phyloP scores from a whole-genome alignment of 805 yeast species.

The Saccharomycopsis sp. region DNA sequence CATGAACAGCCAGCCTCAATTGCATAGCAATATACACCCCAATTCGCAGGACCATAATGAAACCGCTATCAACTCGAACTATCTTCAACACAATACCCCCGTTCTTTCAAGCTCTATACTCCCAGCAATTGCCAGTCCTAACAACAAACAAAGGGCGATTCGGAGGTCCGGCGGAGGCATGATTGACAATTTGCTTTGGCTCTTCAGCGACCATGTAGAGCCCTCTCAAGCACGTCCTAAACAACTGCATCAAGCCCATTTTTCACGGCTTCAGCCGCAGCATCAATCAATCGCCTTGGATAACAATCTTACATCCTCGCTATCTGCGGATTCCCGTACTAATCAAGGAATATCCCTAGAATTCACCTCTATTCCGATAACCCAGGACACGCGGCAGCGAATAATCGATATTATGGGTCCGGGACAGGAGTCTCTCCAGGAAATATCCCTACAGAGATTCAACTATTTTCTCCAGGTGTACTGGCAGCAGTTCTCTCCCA shows the following conservation, averaged over 20 bases:
- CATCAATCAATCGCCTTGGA: background rate
- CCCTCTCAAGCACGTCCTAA: too few species aligned
- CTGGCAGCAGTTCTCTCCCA: slow-evolving; percentile 17
- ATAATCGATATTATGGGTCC: background rate
- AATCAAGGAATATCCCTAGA: background rate
- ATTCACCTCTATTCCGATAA: background rate
- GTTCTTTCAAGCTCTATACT: too few species aligned
- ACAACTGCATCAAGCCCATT: background rate
- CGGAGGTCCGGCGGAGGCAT: slow-evolving; percentile 11
- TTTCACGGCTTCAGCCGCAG: background rate
- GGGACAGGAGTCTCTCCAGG: background rate
- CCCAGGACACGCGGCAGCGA: slow-evolving; percentile 3
- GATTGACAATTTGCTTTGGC: slow-evolving; percentile 18
- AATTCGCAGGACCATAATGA: background rate
- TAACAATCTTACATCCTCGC: background rate
- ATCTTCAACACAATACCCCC: background rate
- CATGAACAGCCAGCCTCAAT: too few species aligned
- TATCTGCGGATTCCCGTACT: background rate
- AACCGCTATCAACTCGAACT: background rate
- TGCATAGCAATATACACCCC: background rate
- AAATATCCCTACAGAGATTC: slow-evolving; percentile 7
- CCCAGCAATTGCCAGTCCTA: background rate
- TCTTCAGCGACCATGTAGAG: slow-evolving; percentile 12
- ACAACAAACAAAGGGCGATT: slow-evolving; percentile 2
- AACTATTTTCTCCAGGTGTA: slow-evolving; percentile 14